Conservation (phyloP, 805 yeast genomes). For the Saccharomycopsis microspora region DNA sequence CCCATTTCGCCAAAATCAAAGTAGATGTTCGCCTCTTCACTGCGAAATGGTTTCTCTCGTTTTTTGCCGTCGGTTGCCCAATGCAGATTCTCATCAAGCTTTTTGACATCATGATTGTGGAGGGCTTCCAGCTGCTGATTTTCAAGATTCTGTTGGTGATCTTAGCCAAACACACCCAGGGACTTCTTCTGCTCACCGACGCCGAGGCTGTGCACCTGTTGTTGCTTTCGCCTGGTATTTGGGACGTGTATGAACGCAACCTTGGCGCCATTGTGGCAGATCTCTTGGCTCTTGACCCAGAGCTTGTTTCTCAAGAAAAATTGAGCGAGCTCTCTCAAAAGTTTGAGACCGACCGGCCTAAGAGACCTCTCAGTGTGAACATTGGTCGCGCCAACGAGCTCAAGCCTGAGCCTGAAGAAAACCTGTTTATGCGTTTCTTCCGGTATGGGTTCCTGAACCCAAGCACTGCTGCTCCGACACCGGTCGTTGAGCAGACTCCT, state of each 20-base stretch:
- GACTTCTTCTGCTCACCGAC: slow-evolving; percentile 24
- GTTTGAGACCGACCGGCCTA: slow-evolving; percentile 8
- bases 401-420: slow-evolving; percentile 7
- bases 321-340: slow-evolving; percentile 7
- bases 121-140: slow-evolving; percentile 42
- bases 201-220: slow-evolving; percentile 31
- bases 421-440: slow-evolving; percentile 12
- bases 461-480: slow-evolving; percentile 1
- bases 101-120: slow-evolving; percentile 41
- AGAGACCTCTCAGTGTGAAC: slow-evolving; percentile 5
- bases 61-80: slow-evolving; percentile 51
- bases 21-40: slow-evolving; percentile 37
- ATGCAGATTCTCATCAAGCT: slow-evolving; percentile 34
- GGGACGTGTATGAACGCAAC: slow-evolving; percentile 30
- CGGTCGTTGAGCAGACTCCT: background rate
- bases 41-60: slow-evolving; percentile 58
- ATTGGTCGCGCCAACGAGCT: background rate
- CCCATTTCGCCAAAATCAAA: slow-evolving; percentile 29
- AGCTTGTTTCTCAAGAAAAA: slow-evolving; percentile 6
- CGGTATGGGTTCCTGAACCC: slow-evolving; percentile 12
- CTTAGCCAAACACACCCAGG: slow-evolving; percentile 34
- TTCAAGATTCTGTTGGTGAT: slow-evolving; percentile 46
- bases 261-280: slow-evolving; percentile 26
- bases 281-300: slow-evolving; percentile 6
- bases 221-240: slow-evolving; percentile 28